Evolutionary conservation across 225 moss, liverwort and hornwort genomes (phyloP).

Genomic region (Marchantia paleacea): DNA sequence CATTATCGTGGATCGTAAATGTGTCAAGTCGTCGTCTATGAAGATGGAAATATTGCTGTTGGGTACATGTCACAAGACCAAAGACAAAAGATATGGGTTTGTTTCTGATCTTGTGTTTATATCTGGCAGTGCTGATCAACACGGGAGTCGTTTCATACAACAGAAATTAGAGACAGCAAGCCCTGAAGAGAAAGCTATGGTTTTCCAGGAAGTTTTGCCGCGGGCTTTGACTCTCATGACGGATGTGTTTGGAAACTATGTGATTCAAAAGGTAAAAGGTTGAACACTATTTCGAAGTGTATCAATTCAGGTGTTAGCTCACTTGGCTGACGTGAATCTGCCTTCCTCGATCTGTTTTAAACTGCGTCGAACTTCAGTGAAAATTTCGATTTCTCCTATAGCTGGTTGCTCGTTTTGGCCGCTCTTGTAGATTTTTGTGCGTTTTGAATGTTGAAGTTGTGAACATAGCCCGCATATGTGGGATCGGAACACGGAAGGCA

Average conservation of each 20-base stretch:
- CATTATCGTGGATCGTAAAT: too few relatives aligned
- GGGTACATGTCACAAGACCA: neutral
- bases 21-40: neutral
- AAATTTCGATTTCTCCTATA: too few relatives aligned
- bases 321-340: too few relatives aligned
- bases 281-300: neutral
- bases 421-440: too few relatives aligned
- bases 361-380: too few relatives aligned
- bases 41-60: neutral
- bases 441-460: too few relatives aligned
- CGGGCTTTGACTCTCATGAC: constrained; percentile 92
- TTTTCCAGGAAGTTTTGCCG: constrained; percentile 95
- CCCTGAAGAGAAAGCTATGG: constrained; percentile 91
- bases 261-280: constrained; percentile 81
- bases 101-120: neutral
- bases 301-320: too few relatives aligned
- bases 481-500: too few relatives aligned
- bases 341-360: too few relatives aligned
- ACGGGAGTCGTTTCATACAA: constrained; percentile 95
- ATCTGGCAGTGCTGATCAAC: constrained; percentile 89
- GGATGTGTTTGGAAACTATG: constrained; percentile 96
- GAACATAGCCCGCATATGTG: too few relatives aligned
- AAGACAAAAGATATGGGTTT: neutral
- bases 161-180: constrained; percentile 88
- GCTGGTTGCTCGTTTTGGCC: too few relatives aligned